phyloP scores from a whole-genome alignment of 208 protist species.

The Leishmania tropica region DNA sequence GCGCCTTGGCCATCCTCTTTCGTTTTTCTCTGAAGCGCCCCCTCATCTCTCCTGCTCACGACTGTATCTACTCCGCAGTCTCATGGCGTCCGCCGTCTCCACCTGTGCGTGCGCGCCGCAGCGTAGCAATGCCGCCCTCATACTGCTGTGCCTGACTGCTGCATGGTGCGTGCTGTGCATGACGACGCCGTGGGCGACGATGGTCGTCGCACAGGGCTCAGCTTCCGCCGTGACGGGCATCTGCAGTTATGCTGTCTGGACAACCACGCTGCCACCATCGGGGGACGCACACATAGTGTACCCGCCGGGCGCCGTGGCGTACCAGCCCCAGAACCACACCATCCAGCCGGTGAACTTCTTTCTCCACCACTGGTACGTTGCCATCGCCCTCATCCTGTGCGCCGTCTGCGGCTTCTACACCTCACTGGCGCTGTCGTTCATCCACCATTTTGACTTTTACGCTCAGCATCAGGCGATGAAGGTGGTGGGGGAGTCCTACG shows the following conservation, averaged over 20 bases:
- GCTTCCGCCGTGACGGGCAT: neutral
- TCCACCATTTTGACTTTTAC: neutral
- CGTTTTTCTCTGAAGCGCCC: neutral
- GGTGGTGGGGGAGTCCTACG: neutral
- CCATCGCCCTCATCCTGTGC: neutral
- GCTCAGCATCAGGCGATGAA: slow-evolving; percentile 5
- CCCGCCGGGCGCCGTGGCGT: neutral
- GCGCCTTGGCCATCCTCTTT: neutral
- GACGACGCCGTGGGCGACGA: neutral
- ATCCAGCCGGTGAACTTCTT: neutral
- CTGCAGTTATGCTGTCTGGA: neutral
- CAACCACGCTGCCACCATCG: neutral
- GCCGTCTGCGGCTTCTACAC: slow-evolving; percentile 7
- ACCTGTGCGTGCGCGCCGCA: too few relatives aligned
- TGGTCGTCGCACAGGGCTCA: slow-evolving; percentile 18
- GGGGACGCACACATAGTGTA: neutral
- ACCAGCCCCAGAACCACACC: neutral
- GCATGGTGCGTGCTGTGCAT: slow-evolving; percentile 6
- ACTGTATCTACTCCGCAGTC: too few relatives aligned
- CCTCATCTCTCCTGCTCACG: neutral
- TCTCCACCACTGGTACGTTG: neutral
- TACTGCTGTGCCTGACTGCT: neutral
- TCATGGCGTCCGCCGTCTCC: neutral
- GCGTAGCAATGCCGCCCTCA: neutral
- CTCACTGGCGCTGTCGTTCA: neutral